Evolutionary conservation across 2,329 filamentous ascomycete genomes (phyloP), one percentile per base, ranked within the genome.

Genomic region (Cylindrodendrum hubeiense): DNA sequence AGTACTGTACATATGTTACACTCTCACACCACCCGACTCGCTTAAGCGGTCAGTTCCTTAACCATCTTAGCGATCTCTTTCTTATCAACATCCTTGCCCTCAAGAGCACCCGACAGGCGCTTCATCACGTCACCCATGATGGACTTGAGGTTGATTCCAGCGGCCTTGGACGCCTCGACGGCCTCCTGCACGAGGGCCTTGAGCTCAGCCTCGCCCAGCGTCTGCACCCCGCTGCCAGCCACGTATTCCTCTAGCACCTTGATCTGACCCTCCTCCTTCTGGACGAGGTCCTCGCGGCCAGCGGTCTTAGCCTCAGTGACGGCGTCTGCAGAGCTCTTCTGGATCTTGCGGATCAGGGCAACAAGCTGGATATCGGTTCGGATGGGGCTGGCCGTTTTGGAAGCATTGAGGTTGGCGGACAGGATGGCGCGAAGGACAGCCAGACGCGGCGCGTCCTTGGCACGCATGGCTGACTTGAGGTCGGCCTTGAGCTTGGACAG

Each of bases 371-470:
- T 85, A 78, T 95, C 92, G 22, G 89, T 92, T 59, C 82, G 83
- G 74, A 95, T 88, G n/a, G 93, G 92, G 41, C 82, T 83, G 41
- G 85, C 76, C 15, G 91, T 93, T 80, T 95, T 95, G 77, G 89
- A 91, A 34, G 91, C 90, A 79, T 94, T 95, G 71, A 90, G 89
- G 66, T 91, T 89, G 67, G 91, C 87, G 33, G 91, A 85, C 68
- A 95, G 85, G 67, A 95, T 81, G 43, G 85, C 79, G 70, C 93
- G 91, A 52, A 95, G 85, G 39, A 93, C 91, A 41, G 86, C 82
- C 26, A 95, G 87, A 3, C 91, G 89, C 26, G 87, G 82, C 26
- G 84, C 79, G 75, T 92, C 89, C 78, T 90, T 91, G 71, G 84
- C 84, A 63, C 86, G 85, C 89, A 92, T 91, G 52, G 90, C 89